These are phyloP conservation scores for Paralagenidium karlingii DNA, from an alignment of 352 stramenopile genomes.

Conservation along the genomic window DNA sequence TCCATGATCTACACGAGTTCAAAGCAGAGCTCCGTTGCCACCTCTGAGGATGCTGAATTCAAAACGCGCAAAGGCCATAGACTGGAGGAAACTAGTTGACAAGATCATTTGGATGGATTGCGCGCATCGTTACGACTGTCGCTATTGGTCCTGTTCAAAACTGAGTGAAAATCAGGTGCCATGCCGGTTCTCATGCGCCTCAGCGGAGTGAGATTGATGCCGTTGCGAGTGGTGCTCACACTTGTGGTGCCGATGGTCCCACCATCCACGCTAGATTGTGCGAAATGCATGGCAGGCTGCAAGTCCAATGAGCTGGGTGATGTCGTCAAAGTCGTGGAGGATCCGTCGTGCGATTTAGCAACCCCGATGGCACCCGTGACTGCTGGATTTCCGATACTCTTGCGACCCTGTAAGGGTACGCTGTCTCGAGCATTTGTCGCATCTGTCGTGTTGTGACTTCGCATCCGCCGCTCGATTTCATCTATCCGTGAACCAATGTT, in stretches of 20 bases:
- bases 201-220: too few species aligned
- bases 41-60: neutral
- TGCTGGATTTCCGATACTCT: too few species aligned
- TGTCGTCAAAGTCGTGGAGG: too few species aligned
- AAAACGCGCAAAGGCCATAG: neutral
- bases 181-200: too few species aligned
- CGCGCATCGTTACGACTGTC: slow-evolving; percentile 50
- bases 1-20: slow-evolving; percentile 41
- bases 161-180: neutral
- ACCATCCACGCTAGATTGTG: too few species aligned
- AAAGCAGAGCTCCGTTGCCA: slow-evolving; percentile 45
- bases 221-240: neutral
- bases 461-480: slow-evolving; percentile 25
- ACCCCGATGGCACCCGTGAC: too few species aligned
- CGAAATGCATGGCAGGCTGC: too few species aligned
- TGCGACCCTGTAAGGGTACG: too few species aligned
- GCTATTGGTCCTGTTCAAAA: slow-evolving; percentile 67
- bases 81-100: neutral
- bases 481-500: slow-evolving; percentile 8
- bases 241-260: neutral
- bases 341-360: too few species aligned
- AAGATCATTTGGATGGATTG: neutral
- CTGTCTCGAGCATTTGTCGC: too few species aligned
- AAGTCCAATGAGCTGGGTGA: too few species aligned
- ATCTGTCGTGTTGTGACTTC: too few species aligned